Base-by-base conservation (phyloP, 2,329 filamentous ascomycete genomes). In the Ophiostoma perfectum region DNA sequence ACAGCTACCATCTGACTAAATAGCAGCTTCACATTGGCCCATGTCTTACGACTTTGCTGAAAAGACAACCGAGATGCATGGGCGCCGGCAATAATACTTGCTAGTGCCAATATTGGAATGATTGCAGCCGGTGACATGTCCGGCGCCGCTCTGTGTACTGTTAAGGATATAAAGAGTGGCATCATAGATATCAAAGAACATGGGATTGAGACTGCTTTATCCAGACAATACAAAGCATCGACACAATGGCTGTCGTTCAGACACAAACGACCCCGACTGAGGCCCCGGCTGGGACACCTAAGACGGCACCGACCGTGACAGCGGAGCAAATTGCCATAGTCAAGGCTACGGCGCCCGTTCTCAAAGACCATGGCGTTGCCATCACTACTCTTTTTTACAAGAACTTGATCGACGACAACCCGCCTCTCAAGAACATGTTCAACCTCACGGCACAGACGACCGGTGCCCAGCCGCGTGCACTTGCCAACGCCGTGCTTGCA, bases 311-410 rank as follows among this genome's bases (percentile, higher is more conserved):
- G 44, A 64, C 84, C 69, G 79, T 92, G 69, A 88, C 88, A 11
- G 78, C 83, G 39, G 80, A 83, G 49, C 90, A 94, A 80, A 82
- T 89, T 71, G 79, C 83, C 70, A 87, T 90, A 72, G 88, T 95
- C 80, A 93, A 92, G 78, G 82, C 90, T 49, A 94, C 91, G 1
- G 90, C 88, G 52, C 91, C 91, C 2, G 83, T 92, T 18, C 83
- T 93, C 7, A 83, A 86, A 71, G 81, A 87, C 70, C 85, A 93
- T 76, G 91, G 90, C 77, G 80, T 81, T 18, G 79, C 82, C 63
- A 91, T 93, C 77, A 92, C 90, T n/a, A 82, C 81, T 1, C 79
- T 83, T 71, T 93, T 94, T 80, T 93, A 94, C 81, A 79, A 81
- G 62, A 88, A 87, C 78, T 82, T 93, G 79, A 81, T 93, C 41